Conservation (phyloP, 768 basidiomycete genomes). For the Pleurotus giganteus region DNA sequence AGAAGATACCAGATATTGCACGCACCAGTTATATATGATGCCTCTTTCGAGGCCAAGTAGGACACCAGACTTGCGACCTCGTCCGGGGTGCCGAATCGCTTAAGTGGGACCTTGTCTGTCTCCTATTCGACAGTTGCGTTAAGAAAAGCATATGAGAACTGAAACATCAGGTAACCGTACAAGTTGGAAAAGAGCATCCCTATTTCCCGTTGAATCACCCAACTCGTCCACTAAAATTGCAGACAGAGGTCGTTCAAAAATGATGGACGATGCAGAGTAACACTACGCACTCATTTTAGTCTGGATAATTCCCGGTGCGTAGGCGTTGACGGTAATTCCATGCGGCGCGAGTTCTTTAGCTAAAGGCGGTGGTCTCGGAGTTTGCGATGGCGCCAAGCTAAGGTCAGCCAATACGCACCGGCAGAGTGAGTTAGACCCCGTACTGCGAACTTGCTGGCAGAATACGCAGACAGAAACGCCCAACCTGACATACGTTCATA, state of each 20-base stretch:
- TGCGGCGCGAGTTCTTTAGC: slow-evolving; percentile 35
- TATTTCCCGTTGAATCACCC: not conserved
- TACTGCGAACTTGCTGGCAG: slow-evolving; percentile 39
- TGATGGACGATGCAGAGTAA: not conserved
- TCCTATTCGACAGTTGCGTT: not conserved
- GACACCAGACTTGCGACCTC: slow-evolving; percentile 37
- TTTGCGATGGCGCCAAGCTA: not conserved
- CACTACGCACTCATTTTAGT: slow-evolving; percentile 13
- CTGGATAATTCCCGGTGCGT: slow-evolving; percentile 31
- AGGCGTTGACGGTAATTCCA: slow-evolving; percentile 41
- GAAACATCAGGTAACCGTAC: not conserved
- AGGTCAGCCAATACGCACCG: slow-evolving; percentile 20
- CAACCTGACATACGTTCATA: not conserved
- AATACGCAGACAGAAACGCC: slow-evolving; percentile 24
- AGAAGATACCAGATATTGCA: not conserved
- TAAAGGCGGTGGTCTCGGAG: slow-evolving; percentile 9
- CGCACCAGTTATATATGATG: slow-evolving; percentile 32
- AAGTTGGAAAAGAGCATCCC: not conserved
- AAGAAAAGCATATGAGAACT: not conserved
- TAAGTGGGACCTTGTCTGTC: not conserved
- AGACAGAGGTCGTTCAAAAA: not conserved
- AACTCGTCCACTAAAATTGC: not conserved
- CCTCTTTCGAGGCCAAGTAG: slow-evolving; percentile 33
- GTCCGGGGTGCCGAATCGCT: slow-evolving; percentile 21
- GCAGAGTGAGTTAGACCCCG: slow-evolving; percentile 38